Evolutionary conservation across 495 filamentous ascomycete genomes (phyloP).

Genomic region (Elasticomyces elasticus): DNA sequence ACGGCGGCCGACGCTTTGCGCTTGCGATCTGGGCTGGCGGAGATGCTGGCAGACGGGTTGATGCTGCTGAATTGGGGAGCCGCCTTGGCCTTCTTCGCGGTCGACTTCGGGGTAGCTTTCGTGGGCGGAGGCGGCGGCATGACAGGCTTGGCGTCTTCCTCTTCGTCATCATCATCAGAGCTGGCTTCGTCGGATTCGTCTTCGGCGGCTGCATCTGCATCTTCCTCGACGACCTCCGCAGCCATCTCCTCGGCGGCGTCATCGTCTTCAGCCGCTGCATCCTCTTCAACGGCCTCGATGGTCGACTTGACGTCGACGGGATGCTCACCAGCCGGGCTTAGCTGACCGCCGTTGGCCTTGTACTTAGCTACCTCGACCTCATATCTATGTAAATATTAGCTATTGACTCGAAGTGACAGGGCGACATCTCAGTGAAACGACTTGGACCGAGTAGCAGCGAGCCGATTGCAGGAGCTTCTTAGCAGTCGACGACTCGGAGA

Average conservation of each 20-base stretch:
- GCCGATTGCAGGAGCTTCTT: too few species aligned
- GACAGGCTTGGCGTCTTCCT: slow-evolving; percentile 3
- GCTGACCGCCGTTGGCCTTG: slow-evolving; percentile 4
- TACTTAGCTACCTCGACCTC: slow-evolving; percentile 5
- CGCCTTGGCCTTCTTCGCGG: slow-evolving; percentile 15
- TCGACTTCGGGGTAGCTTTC: slow-evolving; percentile 12
- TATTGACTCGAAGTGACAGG: too few species aligned
- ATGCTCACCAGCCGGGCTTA: slow-evolving; percentile 1
- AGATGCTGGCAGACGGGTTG: slow-evolving; percentile 1
- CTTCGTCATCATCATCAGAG: slow-evolving; percentile 12
- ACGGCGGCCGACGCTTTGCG: slow-evolving; percentile 10
- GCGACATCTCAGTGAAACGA: too few species aligned
- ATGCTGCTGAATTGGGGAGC: slow-evolving; percentile 13
- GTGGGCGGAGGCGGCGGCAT: slow-evolving; percentile 10
- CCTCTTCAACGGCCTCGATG: background rate
- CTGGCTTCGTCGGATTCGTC: slow-evolving; percentile 4
- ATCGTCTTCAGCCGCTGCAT: background rate
- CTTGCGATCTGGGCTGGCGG: slow-evolving; percentile 16
- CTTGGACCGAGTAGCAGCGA: too few species aligned
- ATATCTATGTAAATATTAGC: too few species aligned
- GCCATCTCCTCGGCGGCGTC: background rate
- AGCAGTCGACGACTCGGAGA: too few species aligned
- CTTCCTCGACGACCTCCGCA: background rate
- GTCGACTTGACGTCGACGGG: background rate
- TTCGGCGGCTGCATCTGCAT: background rate